A percentile compares a stretch with the other conserved stretches of the same genome.
phyloP scores from a whole-genome alignment of 768 basidiomycete species.

The Lactifluus subvellereus region DNA sequence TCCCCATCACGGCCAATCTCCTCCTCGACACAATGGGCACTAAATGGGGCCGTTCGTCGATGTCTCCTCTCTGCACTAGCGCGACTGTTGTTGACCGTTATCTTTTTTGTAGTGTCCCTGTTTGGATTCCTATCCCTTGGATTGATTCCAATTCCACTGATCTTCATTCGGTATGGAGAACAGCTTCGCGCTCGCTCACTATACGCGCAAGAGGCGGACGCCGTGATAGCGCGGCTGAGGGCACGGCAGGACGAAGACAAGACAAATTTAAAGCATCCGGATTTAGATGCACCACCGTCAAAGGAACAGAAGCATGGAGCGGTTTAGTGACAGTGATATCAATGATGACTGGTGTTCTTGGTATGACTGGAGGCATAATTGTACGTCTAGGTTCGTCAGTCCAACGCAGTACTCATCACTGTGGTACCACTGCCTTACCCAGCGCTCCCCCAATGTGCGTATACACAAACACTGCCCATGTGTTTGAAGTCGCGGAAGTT shows the following conservation, averaged over 20 bases:
- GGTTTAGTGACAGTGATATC: too few relatives aligned
- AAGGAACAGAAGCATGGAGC: too few relatives aligned
- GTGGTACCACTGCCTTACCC: too few relatives aligned
- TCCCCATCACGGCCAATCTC: conserved; percentile 25
- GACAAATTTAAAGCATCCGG: neutral
- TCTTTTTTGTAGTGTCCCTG: conserved; percentile 20
- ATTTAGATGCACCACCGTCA: neutral
- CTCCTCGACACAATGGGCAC: conserved; percentile 24
- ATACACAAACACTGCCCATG: too few relatives aligned
- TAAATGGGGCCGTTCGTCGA: conserved; percentile 26
- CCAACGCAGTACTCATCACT: too few relatives aligned
- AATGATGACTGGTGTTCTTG: too few relatives aligned
- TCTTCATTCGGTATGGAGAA: conserved; percentile 27
- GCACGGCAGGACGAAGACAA: too few relatives aligned
- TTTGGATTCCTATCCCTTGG: conserved; percentile 26
- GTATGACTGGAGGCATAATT: too few relatives aligned
- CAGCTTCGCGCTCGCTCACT: conserved; percentile 25
- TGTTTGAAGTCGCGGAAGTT: too few relatives aligned
- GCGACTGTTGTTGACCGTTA: neutral
- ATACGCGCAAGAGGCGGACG: conserved; percentile 23
- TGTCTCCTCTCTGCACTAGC: neutral
- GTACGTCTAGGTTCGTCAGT: too few relatives aligned
- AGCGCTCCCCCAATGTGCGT: too few relatives aligned
- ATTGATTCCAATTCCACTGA: conserved; percentile 26
- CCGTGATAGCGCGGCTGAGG: too few relatives aligned